Percentiles rank a stretch among this genome's conserved stretches.
Evolutionary conservation across 805 yeast species (phyloP).

Genomic region (Starmerella stellata): DNA sequence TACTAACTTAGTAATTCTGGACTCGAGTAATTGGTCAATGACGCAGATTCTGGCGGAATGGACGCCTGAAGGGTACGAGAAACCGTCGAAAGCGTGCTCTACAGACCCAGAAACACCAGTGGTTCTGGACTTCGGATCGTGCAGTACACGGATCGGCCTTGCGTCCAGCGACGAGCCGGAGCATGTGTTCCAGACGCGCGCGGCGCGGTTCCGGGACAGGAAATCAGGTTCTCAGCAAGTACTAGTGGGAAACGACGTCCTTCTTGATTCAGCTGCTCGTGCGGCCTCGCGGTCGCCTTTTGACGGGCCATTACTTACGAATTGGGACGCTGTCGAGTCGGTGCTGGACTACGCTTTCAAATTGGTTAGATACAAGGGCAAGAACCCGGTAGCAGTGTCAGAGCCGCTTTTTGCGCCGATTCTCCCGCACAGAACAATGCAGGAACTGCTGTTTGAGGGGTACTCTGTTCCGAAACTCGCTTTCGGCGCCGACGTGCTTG

Average conservation of each 20-base stretch:
- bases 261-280: conserved; percentile 48
- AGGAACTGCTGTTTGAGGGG: conserved; percentile 70
- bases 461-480: conserved; percentile 58
- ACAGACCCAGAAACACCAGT: conserved; percentile 33
- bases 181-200: conserved; percentile 46
- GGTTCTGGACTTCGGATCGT: conserved; percentile 73
- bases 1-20: no score
- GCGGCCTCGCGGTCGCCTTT: conserved; percentile 60
- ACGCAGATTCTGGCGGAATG: conserved; percentile 12
- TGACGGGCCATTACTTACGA: conserved; percentile 72
- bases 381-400: conserved; percentile 50
- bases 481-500: conserved; percentile 68
- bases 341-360: conserved; percentile 69
- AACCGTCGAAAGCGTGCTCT: conserved; percentile 8
- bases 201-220: conserved; percentile 66
- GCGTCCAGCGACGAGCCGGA: conserved; percentile 26
- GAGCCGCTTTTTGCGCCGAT: conserved; percentile 60
- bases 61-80: conserved; percentile 12
- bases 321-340: conserved; percentile 80
- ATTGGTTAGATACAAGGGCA: conserved; percentile 44
- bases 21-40: no score
- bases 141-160: conserved; percentile 27
- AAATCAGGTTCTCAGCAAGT: conserved; percentile 38
- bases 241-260: conserved; percentile 67
- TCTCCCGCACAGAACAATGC: conserved; percentile 53